Evolutionary conservation across 2,329 filamentous ascomycete species (phyloP), one percentile per base, ranked within the genome.

Genomic region (Aspergillus viridinutans): DNA sequence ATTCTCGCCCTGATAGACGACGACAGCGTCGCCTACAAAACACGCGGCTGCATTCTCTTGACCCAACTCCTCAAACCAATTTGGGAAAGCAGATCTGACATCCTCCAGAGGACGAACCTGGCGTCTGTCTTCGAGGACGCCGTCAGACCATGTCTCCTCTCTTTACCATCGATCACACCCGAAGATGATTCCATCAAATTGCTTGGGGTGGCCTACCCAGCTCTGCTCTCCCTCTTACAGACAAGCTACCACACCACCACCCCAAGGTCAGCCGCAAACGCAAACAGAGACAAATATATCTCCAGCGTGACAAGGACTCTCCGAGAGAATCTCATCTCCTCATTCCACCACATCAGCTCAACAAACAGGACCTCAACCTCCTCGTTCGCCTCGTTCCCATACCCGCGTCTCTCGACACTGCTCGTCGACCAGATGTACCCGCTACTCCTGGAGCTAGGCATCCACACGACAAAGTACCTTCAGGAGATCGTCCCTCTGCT

Each of bases 101-200:
- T 79, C 17, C 68, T 79, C 7, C 64, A 63, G 20, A 70, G 74
- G 23, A 78, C 75, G 7, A 78, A 78, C 54, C 68, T 80, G 17
- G 71, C 71, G 26, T 75, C 76, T 2, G 76, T 79, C 54, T 79
- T 79, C 58, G 69, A 76, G 64, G 75, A 78, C 45, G 76, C 76
- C 25, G 61, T 80, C 35, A 69, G 66, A 17, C 89, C 90, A 0
- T 85, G 86, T 38, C 81, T 96, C n/a, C 80, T 88, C 7, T 90
- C 86, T 65, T 80, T 96, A 5, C 92, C 93, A 0, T 85, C 81
- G 12, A 77, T 96, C 45, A 96, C 90, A 0, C 85, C 89, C 0
- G 88, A 90, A 66, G 69, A 80, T 0, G 89, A 94, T 55, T 89
- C 89, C 3, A 68, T 89, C 1, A 66, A 69, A 1, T 75, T 97